phyloP scores from a whole-genome alignment of 148 eudicot genomes.

The Tetragonia tetragonoides region DNA sequence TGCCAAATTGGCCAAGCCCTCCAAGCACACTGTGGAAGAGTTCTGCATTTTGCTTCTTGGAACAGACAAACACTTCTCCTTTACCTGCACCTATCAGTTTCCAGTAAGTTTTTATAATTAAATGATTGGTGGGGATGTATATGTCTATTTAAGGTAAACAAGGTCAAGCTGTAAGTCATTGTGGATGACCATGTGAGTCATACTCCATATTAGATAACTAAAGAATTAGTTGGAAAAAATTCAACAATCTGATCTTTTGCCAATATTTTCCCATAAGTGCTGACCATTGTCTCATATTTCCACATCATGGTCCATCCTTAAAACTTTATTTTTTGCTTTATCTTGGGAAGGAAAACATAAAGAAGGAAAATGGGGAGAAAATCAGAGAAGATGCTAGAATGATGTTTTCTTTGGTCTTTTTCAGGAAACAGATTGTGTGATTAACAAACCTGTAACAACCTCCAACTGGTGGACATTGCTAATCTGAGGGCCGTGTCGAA shows the following conservation, averaged over 20 bases:
- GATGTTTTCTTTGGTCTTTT: no score
- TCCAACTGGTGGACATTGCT: conserved; percentile 76
- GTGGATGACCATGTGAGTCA: conserved; percentile 11
- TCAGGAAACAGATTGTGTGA: neutral
- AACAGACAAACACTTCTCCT: conserved; percentile 62
- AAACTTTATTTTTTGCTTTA: neutral
- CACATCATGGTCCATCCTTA: no score
- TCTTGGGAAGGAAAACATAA: neutral
- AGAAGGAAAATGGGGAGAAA: neutral
- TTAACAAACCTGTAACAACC: conserved; percentile 77
- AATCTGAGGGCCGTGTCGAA: conserved; percentile 84
- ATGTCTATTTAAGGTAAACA: conserved; percentile 15
- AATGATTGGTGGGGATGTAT: neutral
- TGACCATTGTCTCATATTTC: no score
- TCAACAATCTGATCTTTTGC: no score
- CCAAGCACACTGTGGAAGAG: conserved; percentile 76
- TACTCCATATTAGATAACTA: no score
- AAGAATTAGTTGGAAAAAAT: no score
- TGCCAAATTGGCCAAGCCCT: conserved; percentile 88
- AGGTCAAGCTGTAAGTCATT: conserved; percentile 11
- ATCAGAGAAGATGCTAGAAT: no score
- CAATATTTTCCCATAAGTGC: no score
- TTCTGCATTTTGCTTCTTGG: conserved; percentile 64
- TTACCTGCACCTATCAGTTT: conserved; percentile 52
- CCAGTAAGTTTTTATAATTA: neutral